phyloP scores from a whole-genome alignment of 1,139 yeast genomes.

The Meyerozyma elateridarum region DNA sequence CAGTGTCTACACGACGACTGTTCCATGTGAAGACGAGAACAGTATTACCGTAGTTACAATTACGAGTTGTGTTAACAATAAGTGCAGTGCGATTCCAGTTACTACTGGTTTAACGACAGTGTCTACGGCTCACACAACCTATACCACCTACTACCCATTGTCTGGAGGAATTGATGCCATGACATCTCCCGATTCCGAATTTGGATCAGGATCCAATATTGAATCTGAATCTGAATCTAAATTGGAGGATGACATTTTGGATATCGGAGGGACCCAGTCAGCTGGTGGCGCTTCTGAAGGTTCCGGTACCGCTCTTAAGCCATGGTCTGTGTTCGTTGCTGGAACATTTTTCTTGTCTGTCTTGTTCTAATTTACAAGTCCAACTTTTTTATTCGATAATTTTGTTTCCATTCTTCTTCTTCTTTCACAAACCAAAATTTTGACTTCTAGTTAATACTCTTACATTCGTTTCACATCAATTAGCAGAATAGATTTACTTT shows the following conservation, averaged over 20 bases:
- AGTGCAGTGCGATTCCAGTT: conserved; percentile 9
- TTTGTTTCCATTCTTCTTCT: too few species aligned
- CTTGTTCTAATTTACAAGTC: too few species aligned
- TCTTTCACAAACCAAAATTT: too few species aligned
- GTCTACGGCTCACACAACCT: conserved; percentile 9
- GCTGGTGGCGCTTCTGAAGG: conserved; percentile 2
- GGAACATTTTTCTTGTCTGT: neutral
- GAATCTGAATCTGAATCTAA: too few species aligned
- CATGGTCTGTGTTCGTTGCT: conserved; percentile 1
- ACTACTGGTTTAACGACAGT: conserved; percentile 13
- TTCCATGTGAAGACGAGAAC: neutral
- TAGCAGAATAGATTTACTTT: too few species aligned
- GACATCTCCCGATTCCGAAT: too few species aligned
- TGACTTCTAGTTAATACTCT: too few species aligned
- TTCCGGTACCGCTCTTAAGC: neutral
- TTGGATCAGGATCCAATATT: neutral
- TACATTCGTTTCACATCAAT: too few species aligned
- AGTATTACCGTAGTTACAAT: conserved; percentile 12
- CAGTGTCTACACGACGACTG: neutral
- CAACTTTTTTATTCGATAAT: too few species aligned
- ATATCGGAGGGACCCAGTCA: too few species aligned
- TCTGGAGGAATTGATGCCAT: too few species aligned
- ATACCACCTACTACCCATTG: conserved; percentile 41
- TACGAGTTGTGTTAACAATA: conserved; percentile 12
- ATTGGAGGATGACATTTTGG: too few species aligned